phyloP scores from a whole-genome alignment of 306 rosid genomes.

The Hippophae gyantsensis region DNA sequence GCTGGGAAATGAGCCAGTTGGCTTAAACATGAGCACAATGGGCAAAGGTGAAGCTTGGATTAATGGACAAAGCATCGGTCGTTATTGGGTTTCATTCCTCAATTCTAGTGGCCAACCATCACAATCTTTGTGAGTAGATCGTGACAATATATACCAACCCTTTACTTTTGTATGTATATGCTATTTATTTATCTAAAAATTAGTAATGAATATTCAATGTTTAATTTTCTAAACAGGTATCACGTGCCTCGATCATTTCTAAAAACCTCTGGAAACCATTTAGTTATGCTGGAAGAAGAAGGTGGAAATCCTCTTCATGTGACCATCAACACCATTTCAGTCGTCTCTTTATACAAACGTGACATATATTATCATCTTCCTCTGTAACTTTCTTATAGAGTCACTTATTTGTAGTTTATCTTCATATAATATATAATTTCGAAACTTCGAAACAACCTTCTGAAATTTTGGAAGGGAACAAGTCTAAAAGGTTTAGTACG shows the following conservation, averaged over 20 bases:
- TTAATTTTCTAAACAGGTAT: constrained; percentile 28
- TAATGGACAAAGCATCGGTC: constrained; percentile 66
- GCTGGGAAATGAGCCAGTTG: constrained; percentile 40
- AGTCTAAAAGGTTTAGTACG: too few relatives aligned
- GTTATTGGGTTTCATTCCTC: constrained; percentile 58
- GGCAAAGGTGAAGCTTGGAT: constrained; percentile 71
- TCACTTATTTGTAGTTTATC: too few relatives aligned
- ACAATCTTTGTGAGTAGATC: constrained; percentile 40
- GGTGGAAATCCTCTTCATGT: constrained; percentile 61
- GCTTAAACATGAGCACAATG: constrained; percentile 47
- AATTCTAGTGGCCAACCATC: constrained; percentile 46
- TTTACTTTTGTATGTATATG: not conserved
- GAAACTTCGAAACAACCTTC: too few relatives aligned
- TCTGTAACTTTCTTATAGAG: not conserved
- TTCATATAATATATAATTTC: too few relatives aligned
- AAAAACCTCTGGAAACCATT: constrained; percentile 28
- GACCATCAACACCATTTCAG: constrained; percentile 34
- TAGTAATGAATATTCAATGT: not conserved
- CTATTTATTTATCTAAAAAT: not conserved
- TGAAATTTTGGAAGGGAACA: too few relatives aligned
- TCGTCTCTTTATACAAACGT: constrained; percentile 2
- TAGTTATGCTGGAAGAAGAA: constrained; percentile 54
- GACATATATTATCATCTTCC: not conserved
- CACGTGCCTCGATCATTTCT: constrained; percentile 68
- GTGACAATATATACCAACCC: too few relatives aligned